These are phyloP conservation scores for Tolypocladium amazonense DNA, from an alignment of 2,329 filamentous ascomycete species.

Conservation along the genomic window DNA sequence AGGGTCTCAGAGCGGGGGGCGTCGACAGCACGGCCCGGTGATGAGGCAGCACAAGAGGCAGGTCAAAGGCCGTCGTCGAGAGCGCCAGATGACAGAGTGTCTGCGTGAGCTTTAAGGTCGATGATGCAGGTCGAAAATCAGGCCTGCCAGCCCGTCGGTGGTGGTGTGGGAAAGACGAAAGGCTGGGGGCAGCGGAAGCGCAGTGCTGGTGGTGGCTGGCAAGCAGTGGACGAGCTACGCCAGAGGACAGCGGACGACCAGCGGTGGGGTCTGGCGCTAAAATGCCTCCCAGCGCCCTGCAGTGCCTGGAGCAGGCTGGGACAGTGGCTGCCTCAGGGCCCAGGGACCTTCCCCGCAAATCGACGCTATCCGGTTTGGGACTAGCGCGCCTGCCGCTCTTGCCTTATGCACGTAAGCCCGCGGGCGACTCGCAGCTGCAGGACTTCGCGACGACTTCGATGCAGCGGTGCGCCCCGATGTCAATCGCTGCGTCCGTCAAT, in stretches of 20 bases:
- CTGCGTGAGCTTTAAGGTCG: background rate
- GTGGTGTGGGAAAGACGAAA: constrained; percentile 15
- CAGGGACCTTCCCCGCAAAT: background rate
- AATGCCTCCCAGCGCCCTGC: background rate
- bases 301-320: background rate
- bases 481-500: too few species aligned
- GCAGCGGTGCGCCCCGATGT: background rate
- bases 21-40: background rate
- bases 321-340: background rate
- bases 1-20: background rate
- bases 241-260: background rate
- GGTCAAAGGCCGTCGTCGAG: background rate
- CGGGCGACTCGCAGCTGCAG: background rate
- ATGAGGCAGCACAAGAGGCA: background rate
- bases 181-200: constrained; percentile 13
- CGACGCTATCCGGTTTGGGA: background rate
- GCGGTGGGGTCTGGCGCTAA: background rate
- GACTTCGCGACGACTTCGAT: background rate
- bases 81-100: background rate
- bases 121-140: constrained; percentile 1
- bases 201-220: constrained; percentile 16
- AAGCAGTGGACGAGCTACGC: background rate
- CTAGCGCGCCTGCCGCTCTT: background rate
- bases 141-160: constrained; percentile 5
- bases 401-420: background rate